A percentile compares a stretch with the other conserved stretches of the same genome.
Conservation (phyloP, 73 alveolate species). For the Stentor coeruleus region DNA sequence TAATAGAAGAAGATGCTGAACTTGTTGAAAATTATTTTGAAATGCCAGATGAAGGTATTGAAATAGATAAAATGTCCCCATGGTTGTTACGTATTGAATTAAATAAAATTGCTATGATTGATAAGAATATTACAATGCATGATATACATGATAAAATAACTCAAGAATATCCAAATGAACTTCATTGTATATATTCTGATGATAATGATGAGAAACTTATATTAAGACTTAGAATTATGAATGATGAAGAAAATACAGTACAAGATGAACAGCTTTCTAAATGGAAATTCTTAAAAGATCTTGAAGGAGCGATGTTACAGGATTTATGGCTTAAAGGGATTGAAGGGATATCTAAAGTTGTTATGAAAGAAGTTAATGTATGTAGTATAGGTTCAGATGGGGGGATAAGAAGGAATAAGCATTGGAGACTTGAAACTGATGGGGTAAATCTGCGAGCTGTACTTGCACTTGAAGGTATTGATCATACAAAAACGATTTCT, state of each 20-base stretch:
- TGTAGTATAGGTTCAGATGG: slow-evolving; percentile 55
- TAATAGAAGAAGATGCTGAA: slow-evolving; percentile 79
- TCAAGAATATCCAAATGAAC: slow-evolving; percentile 40
- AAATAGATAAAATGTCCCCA: slow-evolving; percentile 58
- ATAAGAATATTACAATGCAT: slow-evolving; percentile 59
- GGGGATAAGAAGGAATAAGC: slow-evolving; percentile 53
- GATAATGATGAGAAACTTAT: slow-evolving; percentile 64
- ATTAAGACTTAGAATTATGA: slow-evolving; percentile 67
- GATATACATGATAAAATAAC: slow-evolving; percentile 62
- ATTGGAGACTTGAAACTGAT: slow-evolving; percentile 97
- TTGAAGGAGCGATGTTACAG: slow-evolving; percentile 29
- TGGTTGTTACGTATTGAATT: slow-evolving; percentile 87
- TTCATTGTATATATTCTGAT: slow-evolving; percentile 66
- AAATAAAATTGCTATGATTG: slow-evolving; percentile 53
- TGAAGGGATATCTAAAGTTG: slow-evolving; percentile 87
- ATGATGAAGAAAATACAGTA: slow-evolving; percentile 27
- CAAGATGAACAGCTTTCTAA: not conserved
- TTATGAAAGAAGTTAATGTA: slow-evolving; percentile 65
- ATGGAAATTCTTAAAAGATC: slow-evolving; percentile 9
- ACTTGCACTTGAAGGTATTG: slow-evolving; percentile 69
- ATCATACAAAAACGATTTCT: slow-evolving; percentile 68
- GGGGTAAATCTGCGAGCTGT: slow-evolving; percentile 82
- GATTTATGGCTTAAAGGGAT: slow-evolving; percentile 90
- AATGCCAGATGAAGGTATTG: slow-evolving; percentile 60
- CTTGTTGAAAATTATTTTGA: slow-evolving; percentile 63